These are phyloP conservation scores for Scytalidium lignicola DNA, from an alignment of 2,329 filamentous ascomycete genomes.

Conservation along the genomic window DNA sequence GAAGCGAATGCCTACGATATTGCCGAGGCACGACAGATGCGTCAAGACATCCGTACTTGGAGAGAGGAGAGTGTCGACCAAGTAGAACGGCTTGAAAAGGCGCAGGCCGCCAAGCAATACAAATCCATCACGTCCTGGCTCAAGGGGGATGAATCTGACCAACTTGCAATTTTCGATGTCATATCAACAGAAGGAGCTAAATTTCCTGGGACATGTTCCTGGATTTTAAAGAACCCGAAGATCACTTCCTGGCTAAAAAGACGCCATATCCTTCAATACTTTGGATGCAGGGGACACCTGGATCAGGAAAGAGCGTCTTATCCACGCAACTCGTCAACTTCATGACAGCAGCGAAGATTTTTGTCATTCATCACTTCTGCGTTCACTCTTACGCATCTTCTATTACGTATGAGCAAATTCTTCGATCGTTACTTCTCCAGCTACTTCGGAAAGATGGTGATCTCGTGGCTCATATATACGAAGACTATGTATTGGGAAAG, in stretches of 20 bases:
- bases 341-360: slow-evolving; percentile 4
- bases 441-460: slow-evolving; percentile 21
- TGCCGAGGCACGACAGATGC: slow-evolving; percentile 18
- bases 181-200: slow-evolving; percentile 18
- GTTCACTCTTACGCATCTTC: slow-evolving; percentile 27
- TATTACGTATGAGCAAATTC: slow-evolving; percentile 27
- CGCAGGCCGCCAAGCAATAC: slow-evolving; percentile 21
- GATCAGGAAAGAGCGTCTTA: slow-evolving; percentile 33
- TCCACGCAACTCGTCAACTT: slow-evolving; percentile 24
- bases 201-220: slow-evolving; percentile 29
- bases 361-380: slow-evolving; percentile 31
- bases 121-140: slow-evolving; percentile 25
- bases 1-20: slow-evolving; percentile 29
- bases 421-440: slow-evolving; percentile 29
- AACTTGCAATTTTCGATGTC: slow-evolving; percentile 16
- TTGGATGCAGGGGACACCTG: slow-evolving; percentile 30
- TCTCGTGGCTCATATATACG: slow-evolving; percentile 22
- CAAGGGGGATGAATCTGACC: slow-evolving; percentile 22
- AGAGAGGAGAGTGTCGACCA: slow-evolving; percentile 18
- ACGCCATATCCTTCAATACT: slow-evolving; percentile 18
- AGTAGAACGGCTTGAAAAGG: slow-evolving; percentile 15
- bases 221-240: slow-evolving; percentile 26
- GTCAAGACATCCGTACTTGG: slow-evolving; percentile 14
- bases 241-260: slow-evolving; percentile 23
- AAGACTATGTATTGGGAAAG: slow-evolving; percentile 18